Evolutionary conservation across 371 early-diverging fungal species (phyloP), one percentile per base, ranked within the genome.

Genomic region (Syncephalastrum sp.): DNA sequence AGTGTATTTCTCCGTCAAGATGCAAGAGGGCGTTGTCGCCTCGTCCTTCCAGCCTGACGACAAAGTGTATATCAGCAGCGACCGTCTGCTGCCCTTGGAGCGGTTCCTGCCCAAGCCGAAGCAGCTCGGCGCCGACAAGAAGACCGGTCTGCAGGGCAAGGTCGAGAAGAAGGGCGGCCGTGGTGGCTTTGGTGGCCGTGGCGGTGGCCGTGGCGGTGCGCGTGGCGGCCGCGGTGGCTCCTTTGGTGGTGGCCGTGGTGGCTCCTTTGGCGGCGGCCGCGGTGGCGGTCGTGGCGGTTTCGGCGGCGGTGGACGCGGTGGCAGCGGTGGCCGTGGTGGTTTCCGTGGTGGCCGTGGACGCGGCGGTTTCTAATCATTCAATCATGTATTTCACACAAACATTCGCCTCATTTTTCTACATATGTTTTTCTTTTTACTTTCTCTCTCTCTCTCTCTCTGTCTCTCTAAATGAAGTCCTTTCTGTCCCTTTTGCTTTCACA

Each of bases 51-150:
- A 96, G 75, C 57, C 70, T 25, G 80, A 89, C 42, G 95, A 94
- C 69, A 92, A 90, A 72, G 95, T 98, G 45, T 98, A 78, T 62
- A 95, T 98, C 69, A 94, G 85, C 12, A 84, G 88, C 13, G 97
- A 98, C 68, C 95, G 93, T 68, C 84, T 98, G 56, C 74, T 98
- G 53, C 99, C 99, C 23, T 69, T 98, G 61, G 97, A 98, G 59
- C 85, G 97, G 53, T 98, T 98, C 85, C 70, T 98, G 72, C 97
- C 99, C 54, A 97, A 94, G 81, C 97, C 99, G 44, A 90, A 90
- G 80, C 72, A 50, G 27, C 72, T 79, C 24, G 79, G 76, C 54
- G 83, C 79, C 46, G 64, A 63, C 53, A 79, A 79, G 49, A 58
- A 65, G 42, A 73, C 74, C 50, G 74, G 75, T 66, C 67, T 67